phyloP scores from a whole-genome alignment of 495 filamentous ascomycete species.

The Penicillium canariense region DNA sequence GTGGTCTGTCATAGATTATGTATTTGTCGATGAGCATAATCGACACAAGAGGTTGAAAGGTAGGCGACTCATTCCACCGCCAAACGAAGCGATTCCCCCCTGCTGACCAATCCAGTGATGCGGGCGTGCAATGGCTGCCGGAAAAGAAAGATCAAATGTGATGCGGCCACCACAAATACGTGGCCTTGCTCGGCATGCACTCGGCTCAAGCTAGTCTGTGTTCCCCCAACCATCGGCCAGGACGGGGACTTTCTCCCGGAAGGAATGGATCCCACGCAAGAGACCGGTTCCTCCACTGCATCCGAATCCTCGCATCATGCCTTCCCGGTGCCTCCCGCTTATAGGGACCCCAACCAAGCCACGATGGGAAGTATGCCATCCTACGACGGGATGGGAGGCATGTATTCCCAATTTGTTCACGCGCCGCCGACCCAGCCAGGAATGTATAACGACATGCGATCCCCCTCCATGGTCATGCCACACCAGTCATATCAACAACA shows the following conservation, averaged over 20 bases:
- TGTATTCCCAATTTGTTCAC: conserved; percentile 36
- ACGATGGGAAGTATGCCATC: conserved; percentile 25
- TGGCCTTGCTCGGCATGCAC: conserved; percentile 97
- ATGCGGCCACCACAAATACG: conserved; percentile 95
- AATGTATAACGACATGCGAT: conserved; percentile 75
- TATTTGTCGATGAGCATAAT: conserved; percentile 99
- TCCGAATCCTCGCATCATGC: conserved; percentile 32
- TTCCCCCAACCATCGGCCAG: conserved; percentile 84
- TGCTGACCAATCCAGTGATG: conserved; percentile 66
- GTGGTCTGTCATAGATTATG: conserved; percentile 70
- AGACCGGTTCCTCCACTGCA: conserved; percentile 21
- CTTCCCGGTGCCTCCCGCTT: conserved; percentile 30
- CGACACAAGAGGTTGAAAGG: conserved; percentile 96
- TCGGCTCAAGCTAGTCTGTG: conserved; percentile 87
- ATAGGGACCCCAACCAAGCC: conserved; percentile 26
- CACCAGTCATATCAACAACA: conserved; percentile 47
- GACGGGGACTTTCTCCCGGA: conserved; percentile 67
- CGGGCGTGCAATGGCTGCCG: conserved; percentile 96
- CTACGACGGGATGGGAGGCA: conserved; percentile 38
- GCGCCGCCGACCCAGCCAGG: conserved; percentile 60
- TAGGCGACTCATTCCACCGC: conserved; percentile 37
- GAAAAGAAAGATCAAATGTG: conserved; percentile 83
- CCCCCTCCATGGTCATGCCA: conserved; percentile 46
- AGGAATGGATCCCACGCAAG: conserved; percentile 25
- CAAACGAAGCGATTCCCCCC: conserved; percentile 3